A percentile compares a stretch with the other conserved stretches of the same genome.
Conservation (phyloP, 805 yeast species). For the Kuraishia hungarica region DNA sequence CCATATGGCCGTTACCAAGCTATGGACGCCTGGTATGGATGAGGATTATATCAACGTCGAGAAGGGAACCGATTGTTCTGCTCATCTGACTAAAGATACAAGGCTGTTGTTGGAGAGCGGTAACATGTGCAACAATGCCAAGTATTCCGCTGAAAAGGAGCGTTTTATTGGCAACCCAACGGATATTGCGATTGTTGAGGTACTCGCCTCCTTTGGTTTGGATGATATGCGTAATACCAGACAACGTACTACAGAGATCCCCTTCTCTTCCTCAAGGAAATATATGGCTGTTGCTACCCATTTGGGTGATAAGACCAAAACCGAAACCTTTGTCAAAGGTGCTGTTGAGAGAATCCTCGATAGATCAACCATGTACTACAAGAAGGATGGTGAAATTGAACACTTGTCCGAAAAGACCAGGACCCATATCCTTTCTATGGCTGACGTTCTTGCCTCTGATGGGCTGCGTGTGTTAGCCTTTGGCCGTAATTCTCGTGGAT, state of each 20-base stretch:
- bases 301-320: conserved; percentile 46
- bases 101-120: conserved; percentile 53
- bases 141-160: conserved; percentile 58
- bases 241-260: conserved; percentile 61
- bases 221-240: conserved; percentile 59
- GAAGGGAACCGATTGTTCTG: conserved; percentile 30
- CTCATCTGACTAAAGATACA: conserved; percentile 46
- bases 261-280: conserved; percentile 79
- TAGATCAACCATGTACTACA: conserved; percentile 50
- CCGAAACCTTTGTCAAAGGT: conserved; percentile 74
- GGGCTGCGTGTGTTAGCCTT: conserved; percentile 85
- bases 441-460: conserved; percentile 61
- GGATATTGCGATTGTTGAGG: conserved; percentile 83
- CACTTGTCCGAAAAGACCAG: conserved; percentile 46
- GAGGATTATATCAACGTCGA: conserved; percentile 31
- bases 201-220: conserved; percentile 58
- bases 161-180: conserved; percentile 87
- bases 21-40: conserved; percentile 68
- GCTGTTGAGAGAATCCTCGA: conserved; percentile 72
- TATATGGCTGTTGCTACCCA: conserved; percentile 80
- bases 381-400: conserved; percentile 49
- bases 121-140: conserved; percentile 67
- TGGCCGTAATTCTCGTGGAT: conserved; percentile 41
- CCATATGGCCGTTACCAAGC: conserved; percentile 80
- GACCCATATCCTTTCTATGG: conserved; percentile 42